These are phyloP conservation scores for Sporothrix phasma DNA, from an alignment of 2,329 filamentous ascomycete genomes.

Conservation along the genomic window DNA sequence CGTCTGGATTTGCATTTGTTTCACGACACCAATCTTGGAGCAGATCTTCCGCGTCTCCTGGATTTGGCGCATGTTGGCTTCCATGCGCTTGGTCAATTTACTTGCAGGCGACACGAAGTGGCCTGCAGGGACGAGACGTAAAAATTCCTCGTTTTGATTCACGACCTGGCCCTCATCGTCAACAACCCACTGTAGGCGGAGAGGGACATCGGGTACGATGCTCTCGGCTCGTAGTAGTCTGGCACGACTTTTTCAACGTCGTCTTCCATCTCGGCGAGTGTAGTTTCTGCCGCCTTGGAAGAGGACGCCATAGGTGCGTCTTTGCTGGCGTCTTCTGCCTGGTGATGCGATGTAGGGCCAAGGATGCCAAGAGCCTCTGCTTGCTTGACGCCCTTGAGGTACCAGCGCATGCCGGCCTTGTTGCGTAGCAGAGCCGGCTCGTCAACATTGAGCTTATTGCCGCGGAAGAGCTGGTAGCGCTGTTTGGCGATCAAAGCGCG, in stretches of 20 bases:
- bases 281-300: conserved; percentile 49
- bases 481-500: conserved; percentile 79
- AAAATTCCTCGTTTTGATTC: conserved; percentile 75
- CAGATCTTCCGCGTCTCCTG: conserved; percentile 94
- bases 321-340: conserved; percentile 25
- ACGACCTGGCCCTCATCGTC: conserved; percentile 83
- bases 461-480: conserved; percentile 75
- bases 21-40: conserved; percentile 93
- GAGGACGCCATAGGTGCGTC: conserved; percentile 24
- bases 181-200: conserved; percentile 75
- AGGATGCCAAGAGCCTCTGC: conserved; percentile 42
- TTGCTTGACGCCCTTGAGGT: conserved; percentile 68
- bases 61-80: conserved; percentile 86
- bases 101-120: conserved; percentile 68
- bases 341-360: conserved; percentile 22
- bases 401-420: conserved; percentile 83
- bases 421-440: conserved; percentile 77
- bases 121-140: conserved; percentile 65
- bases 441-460: conserved; percentile 73
- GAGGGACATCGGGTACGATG: conserved; percentile 72
- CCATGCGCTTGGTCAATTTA: conserved; percentile 66
- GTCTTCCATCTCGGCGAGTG: conserved; percentile 80
- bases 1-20: conserved; percentile 98
- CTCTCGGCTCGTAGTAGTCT: conserved; percentile 87
- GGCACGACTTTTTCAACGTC: conserved; percentile 77